Conservation (phyloP, 208 protist genomes). For the Vickermania spadyakhi region DNA sequence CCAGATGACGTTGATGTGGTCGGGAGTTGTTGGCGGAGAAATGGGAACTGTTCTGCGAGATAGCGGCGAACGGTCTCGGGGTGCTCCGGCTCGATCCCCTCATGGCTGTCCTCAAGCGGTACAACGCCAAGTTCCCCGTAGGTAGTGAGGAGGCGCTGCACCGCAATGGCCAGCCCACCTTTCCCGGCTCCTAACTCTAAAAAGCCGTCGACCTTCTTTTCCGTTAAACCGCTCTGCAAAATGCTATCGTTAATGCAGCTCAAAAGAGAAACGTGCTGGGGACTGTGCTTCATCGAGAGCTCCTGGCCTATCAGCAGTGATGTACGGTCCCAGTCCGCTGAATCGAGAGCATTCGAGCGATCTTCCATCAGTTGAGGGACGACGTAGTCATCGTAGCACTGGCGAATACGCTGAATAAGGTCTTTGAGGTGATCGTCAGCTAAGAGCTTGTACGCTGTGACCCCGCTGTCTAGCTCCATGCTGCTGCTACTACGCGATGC, state of each 20-base stretch:
- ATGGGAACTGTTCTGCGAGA: background rate
- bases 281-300: conserved; percentile 43
- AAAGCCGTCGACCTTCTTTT: conserved; percentile 25
- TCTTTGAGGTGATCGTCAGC: conserved; percentile 1
- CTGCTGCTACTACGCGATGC: background rate
- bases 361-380: conserved; percentile 7
- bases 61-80: background rate
- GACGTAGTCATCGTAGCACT: conserved; percentile 13
- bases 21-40: conserved; percentile 9
- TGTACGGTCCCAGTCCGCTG: background rate
- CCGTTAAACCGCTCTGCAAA: conserved; percentile 6
- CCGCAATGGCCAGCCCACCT: conserved; percentile 49
- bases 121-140: too few species aligned
- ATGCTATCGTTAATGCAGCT: conserved; percentile 30
- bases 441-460: conserved; percentile 9
- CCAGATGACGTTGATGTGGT: background rate
- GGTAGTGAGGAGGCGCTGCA: conserved; percentile 31
- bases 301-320: conserved; percentile 11
- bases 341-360: background rate
- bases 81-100: background rate
- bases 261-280: conserved; percentile 50
- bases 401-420: conserved; percentile 15
- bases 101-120: background rate
- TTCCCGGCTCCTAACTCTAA: conserved; percentile 74
- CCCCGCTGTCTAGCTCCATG: too few species aligned